Conservation (phyloP, 2,329 filamentous ascomycete species). For the Teratosphaeriaceae sp. region DNA sequence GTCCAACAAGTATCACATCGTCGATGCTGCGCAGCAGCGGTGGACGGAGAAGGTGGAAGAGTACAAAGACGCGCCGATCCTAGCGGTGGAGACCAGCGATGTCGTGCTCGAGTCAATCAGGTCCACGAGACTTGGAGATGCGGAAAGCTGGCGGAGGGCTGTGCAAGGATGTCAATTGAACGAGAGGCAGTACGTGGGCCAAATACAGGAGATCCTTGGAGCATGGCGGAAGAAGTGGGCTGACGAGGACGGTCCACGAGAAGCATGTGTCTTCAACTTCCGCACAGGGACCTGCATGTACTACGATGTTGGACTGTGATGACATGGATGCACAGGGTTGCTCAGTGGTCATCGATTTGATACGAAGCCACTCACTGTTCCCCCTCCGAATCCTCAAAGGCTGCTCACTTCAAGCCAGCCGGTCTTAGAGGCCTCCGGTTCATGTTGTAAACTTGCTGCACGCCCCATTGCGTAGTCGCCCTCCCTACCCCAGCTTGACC, state of each 20-base stretch:
- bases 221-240: slow-evolving; percentile 54
- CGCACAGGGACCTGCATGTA: slow-evolving; percentile 76
- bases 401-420: slow-evolving; percentile 14
- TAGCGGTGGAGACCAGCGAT: slow-evolving; percentile 83
- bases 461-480: slow-evolving; percentile 9
- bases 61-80: slow-evolving; percentile 71
- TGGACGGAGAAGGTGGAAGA: slow-evolving; percentile 59
- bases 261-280: slow-evolving; percentile 90
- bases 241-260: slow-evolving; percentile 48
- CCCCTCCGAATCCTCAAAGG: slow-evolving; percentile 18
- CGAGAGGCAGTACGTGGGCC: slow-evolving; percentile 74
- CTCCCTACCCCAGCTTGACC: slow-evolving; percentile 13
- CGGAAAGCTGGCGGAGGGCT: slow-evolving; percentile 74
- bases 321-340: slow-evolving; percentile 6
- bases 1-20: slow-evolving; percentile 77
- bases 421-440: slow-evolving; percentile 22
- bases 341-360: not conserved
- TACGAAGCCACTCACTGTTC: slow-evolving; percentile 6
- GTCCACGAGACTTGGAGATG: slow-evolving; percentile 67
- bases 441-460: slow-evolving; percentile 9
- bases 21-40: slow-evolving; percentile 62
- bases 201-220: slow-evolving; percentile 70
- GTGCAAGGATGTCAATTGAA: slow-evolving; percentile 70
- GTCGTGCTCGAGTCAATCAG: slow-evolving; percentile 70
- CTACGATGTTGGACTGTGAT: slow-evolving; percentile 60